Evolutionary conservation across 2,329 filamentous ascomycete genomes (phyloP), one percentile per base, ranked within the genome.

Genomic region (Aschersonia sp.): DNA sequence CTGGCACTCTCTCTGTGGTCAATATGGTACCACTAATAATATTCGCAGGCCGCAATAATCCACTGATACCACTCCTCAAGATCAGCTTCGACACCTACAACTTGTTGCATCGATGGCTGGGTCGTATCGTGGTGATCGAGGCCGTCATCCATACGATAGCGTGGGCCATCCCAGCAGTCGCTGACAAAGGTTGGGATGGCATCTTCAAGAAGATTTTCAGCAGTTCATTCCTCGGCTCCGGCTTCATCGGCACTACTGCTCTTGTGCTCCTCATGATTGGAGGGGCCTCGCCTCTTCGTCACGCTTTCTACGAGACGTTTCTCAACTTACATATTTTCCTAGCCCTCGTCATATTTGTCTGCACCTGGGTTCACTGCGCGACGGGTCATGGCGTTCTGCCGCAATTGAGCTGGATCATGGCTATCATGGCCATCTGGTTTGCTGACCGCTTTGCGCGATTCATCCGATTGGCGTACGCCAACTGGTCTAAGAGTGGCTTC

Each of bases 81-180:
- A 83, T 97, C 62, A 90, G 86, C 63, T 98, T 95, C 67, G 92
- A 97, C 64, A 94, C 89, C 1, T 97, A 94, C 73, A 97, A 97
- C 62, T 79, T 70, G 7, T 57, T 70, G n/a, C 67, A 70, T 51
- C 65, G 86, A 53, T 92, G 86, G 85, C 75, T 87, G 53, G 87
- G 85, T 40, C 77, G 86, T 35, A 78, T 90, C 43, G 76, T 84
- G 45, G 77, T 87, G 32, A 53, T 81, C 3, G 80, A 90, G 61
- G 66, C 74, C 32, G 57, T 87, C 46, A 69, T 81, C 4, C 87
- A 94, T 64, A 83, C 80, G 5, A 58, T 79, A 32, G 77, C 79
- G 41, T 95, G 88, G 85, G 68, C 79, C 29, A 75, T 85, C 55
- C 86, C 88, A 49, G 81, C 81, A 52, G 70, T 81, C 12, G 72